Evolutionary conservation across 305 asterid genomes (phyloP), one percentile per base, ranked within the genome.

Genomic region (Rubia tinctorum): DNA sequence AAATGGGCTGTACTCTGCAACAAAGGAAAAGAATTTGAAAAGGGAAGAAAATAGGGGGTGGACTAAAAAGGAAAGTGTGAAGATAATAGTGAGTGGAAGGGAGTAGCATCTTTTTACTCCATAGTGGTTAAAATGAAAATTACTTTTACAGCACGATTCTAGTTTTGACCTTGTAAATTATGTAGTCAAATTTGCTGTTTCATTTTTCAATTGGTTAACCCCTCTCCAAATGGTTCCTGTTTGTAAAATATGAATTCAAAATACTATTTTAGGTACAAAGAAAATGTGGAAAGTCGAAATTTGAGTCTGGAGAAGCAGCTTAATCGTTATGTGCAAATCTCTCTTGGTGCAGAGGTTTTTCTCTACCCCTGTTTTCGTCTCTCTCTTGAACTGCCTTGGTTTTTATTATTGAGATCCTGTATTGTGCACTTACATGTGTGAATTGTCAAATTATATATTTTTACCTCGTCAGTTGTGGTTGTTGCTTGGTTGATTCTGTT

Each of bases 291-390:
- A 77, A 80, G 83, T 34, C 92, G 96, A 74, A 80, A 81, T 71
- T 82, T 79, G 76, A 45, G 17, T 80, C 88, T 95, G 66, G 88
- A 92, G 71, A 92, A 90, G 85, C 87, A 87, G 90, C 89, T 90
- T 65, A 83, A 83, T 63, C 96, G 96, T 75, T 95, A 92, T 82
- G 94, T 96, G 73, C 91, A 42, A 78, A 81, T 91, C 78, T 87
- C 96, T 71, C 93, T 95, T 63, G 78, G 79, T n/a, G 90, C 96
- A 63, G 98, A 95, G 98, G 99, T 95, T 84, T 74, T 71, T 43
- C 44, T 68, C 61, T 15, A 30, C 18, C 51, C 45, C 30, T 49
- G 43, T 71, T 47, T 9, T 17, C 13, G 14, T 51, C 49, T 27
- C 34, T 18, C 18, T 64, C 18, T 37, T 53, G 6, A 5, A 76